phyloP scores from a whole-genome alignment of 2,329 filamentous ascomycete genomes.

The Cryoendolithus antarcticus region DNA sequence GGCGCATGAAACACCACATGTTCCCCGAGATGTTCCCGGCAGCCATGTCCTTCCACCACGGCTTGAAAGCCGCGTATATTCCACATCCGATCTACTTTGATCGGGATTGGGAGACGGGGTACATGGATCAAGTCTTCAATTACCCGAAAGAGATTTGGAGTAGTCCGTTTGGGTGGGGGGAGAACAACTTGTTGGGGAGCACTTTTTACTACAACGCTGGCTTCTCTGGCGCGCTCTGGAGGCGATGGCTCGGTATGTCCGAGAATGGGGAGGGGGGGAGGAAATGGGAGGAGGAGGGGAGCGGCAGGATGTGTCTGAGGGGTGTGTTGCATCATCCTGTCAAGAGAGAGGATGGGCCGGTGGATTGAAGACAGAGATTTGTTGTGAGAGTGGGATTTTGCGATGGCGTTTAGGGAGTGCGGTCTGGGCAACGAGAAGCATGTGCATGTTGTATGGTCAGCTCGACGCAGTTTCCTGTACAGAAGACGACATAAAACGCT shows the following conservation, averaged over 20 bases:
- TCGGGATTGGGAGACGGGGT: slow-evolving; percentile 49
- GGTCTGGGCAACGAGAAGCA: too few relatives aligned
- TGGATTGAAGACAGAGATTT: neutral
- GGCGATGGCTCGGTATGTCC: slow-evolving; percentile 36
- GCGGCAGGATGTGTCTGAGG: slow-evolving; percentile 35
- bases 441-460: too few relatives aligned
- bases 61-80: slow-evolving; percentile 64
- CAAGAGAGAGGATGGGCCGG: slow-evolving; percentile 28
- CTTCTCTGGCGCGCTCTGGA: slow-evolving; percentile 36
- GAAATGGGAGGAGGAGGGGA: slow-evolving; percentile 24
- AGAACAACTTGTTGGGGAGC: slow-evolving; percentile 39
- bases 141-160: slow-evolving; percentile 32
- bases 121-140: slow-evolving; percentile 37
- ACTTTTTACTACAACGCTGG: slow-evolving; percentile 40
- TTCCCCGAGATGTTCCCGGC: slow-evolving; percentile 71
- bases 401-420: too few relatives aligned
- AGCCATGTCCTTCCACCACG: slow-evolving; percentile 61
- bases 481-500: too few relatives aligned
- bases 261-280: slow-evolving; percentile 31
- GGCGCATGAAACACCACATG: slow-evolving; percentile 57
- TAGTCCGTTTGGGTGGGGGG: slow-evolving; percentile 39
- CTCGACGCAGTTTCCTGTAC: too few relatives aligned
- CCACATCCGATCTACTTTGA: slow-evolving; percentile 74
- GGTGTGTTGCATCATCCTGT: slow-evolving; percentile 36
- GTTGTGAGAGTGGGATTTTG: too few relatives aligned